These are phyloP conservation scores for Glebionis coronaria DNA, from an alignment of 129 eudicot genomes.

Conservation along the genomic window DNA sequence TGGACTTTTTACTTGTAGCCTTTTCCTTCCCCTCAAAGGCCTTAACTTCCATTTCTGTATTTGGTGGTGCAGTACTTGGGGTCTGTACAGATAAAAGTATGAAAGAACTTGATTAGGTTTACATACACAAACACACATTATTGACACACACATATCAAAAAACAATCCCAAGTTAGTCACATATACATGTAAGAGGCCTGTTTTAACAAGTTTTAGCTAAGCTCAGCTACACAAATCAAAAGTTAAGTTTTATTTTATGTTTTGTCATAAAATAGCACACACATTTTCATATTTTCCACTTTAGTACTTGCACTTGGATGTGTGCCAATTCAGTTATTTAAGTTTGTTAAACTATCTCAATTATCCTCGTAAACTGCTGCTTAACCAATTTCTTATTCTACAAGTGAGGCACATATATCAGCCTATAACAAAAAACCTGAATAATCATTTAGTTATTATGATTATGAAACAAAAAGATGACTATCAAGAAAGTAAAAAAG, in stretches of 20 bases:
- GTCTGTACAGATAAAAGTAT: slow-evolving; percentile 27
- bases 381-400: neutral
- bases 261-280: too few species aligned
- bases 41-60: slow-evolving; percentile 60
- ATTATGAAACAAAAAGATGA: neutral
- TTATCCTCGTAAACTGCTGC: too few species aligned
- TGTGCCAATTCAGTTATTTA: too few species aligned
- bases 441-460: neutral
- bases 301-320: too few species aligned
- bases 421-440: neutral
- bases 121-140: neutral
- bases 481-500: neutral
- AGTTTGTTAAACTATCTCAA: too few species aligned
- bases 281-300: too few species aligned
- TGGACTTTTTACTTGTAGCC: slow-evolving; percentile 49
- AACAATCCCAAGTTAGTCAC: too few species aligned
- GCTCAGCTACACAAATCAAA: too few species aligned
- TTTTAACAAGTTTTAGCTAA: too few species aligned
- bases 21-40: slow-evolving; percentile 48
- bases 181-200: too few species aligned
- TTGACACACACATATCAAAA: too few species aligned
- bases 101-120: neutral
- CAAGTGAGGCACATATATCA: neutral
- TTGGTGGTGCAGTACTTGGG: slow-evolving; percentile 42
- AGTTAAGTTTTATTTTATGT: too few species aligned